These are phyloP conservation scores for Cladosporium sphaerospermum DNA, from an alignment of 2,329 filamentous ascomycete genomes.

Conservation along the genomic window DNA sequence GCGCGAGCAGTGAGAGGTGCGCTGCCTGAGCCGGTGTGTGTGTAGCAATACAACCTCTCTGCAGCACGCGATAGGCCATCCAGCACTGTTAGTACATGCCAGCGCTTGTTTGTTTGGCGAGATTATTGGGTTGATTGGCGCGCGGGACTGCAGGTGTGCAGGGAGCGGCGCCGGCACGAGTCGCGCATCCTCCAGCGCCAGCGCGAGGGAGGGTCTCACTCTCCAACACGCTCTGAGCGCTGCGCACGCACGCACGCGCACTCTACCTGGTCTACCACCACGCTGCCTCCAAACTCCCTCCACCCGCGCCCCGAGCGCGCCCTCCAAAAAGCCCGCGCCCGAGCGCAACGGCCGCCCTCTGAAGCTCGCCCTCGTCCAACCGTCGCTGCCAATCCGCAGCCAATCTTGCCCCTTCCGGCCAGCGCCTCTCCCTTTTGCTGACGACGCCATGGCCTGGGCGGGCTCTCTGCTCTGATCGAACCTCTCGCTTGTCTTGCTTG, in stretches of 20 bases:
- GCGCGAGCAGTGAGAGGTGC: no score
- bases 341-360: constrained; percentile 5
- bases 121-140: no score
- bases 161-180: neutral
- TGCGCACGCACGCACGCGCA: neutral
- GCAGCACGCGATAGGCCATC: no score
- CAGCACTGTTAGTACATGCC: no score
- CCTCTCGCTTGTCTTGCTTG: constrained; percentile 10
- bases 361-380: constrained; percentile 10
- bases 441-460: constrained; percentile 9
- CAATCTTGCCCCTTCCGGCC: constrained; percentile 9
- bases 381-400: constrained; percentile 9
- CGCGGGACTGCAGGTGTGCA: no score
- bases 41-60: no score
- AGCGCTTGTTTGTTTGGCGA: no score
- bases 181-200: neutral
- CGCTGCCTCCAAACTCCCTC: neutral
- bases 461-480: constrained; percentile 3
- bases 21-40: no score
- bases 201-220: constrained; percentile 9
- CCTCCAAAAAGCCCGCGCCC: neutral
- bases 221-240: neutral
- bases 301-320: neutral
- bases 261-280: neutral
- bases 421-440: constrained; percentile 7